These are phyloP conservation scores for Leucosporidium scottii DNA, from an alignment of 768 basidiomycete genomes.

Conservation along the genomic window DNA sequence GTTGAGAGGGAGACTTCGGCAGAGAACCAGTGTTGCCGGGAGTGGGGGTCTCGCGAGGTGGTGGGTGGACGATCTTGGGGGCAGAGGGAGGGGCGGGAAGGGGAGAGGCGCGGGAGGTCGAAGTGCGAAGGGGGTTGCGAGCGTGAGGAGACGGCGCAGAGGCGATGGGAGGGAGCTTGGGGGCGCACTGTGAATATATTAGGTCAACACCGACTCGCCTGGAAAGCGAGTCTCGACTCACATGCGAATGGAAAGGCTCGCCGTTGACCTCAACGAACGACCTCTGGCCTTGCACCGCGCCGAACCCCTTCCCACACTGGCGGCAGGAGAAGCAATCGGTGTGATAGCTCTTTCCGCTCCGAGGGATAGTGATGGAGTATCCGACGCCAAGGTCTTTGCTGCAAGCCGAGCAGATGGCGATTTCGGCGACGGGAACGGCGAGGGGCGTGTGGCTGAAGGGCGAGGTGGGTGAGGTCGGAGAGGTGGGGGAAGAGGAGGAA, in stretches of 20 bases:
- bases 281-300: neutral
- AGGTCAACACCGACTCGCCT: too few relatives aligned
- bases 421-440: neutral
- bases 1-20: neutral
- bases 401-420: conserved; percentile 4
- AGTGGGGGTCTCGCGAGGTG: neutral
- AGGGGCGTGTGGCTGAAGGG: neutral
- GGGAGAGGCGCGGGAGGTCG: neutral
- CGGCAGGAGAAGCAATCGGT: conserved; percentile 17
- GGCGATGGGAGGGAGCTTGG: neutral
- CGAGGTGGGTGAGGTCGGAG: neutral
- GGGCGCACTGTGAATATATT: conserved; percentile 2
- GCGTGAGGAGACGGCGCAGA: neutral
- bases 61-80: neutral
- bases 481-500: neutral
- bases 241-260: conserved; percentile 14
- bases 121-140: neutral
- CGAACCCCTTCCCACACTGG: conserved; percentile 4
- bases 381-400: conserved; percentile 1
- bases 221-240: neutral
- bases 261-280: conserved; percentile 16
- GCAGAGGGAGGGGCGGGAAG: neutral
- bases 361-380: conserved; percentile 13
- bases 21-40: neutral
- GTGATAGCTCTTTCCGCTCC: conserved; percentile 19